Evolutionary conservation across 495 filamentous ascomycete species (phyloP).

Genomic region (Filosporella fistucella): DNA sequence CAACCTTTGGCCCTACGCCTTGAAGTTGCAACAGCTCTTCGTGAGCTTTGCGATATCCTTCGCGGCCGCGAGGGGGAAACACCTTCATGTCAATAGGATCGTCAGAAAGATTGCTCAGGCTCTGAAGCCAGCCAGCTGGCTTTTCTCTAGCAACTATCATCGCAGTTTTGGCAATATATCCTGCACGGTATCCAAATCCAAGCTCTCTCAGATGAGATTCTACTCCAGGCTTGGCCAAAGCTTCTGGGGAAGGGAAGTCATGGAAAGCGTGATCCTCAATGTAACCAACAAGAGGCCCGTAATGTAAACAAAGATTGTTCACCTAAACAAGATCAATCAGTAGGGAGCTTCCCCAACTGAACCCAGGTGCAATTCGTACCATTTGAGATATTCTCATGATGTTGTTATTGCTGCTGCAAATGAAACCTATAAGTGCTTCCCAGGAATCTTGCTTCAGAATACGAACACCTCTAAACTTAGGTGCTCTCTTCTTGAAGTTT

Average conservation of each 20-base stretch:
- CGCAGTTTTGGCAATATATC: constrained; percentile 85
- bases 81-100: constrained; percentile 40
- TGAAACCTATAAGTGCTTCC: constrained; percentile 92
- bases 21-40: constrained; percentile 70
- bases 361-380: constrained; percentile 45
- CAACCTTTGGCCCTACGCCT: constrained; percentile 93
- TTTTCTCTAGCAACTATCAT: constrained; percentile 61
- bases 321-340: constrained; percentile 42
- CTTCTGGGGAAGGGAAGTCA: constrained; percentile 77
- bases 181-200: constrained; percentile 93
- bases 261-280: constrained; percentile 70
- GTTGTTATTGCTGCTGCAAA: constrained; percentile 99
- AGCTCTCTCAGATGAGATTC: constrained; percentile 75
- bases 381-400: constrained; percentile 92
- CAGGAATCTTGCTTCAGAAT: constrained; percentile 93
- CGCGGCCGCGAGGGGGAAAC: constrained; percentile 49
- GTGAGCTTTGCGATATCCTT: constrained; percentile 72
- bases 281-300: constrained; percentile 71
- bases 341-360: too few species aligned
- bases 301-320: constrained; percentile 82
- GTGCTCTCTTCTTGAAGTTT: constrained; percentile 86
- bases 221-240: constrained; percentile 61
- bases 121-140: constrained; percentile 69
- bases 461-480: constrained; percentile 86
- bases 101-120: constrained; percentile 67